Base-by-base conservation (phyloP, 2,329 filamentous ascomycete species). In the Madurella mycetomatis region DNA sequence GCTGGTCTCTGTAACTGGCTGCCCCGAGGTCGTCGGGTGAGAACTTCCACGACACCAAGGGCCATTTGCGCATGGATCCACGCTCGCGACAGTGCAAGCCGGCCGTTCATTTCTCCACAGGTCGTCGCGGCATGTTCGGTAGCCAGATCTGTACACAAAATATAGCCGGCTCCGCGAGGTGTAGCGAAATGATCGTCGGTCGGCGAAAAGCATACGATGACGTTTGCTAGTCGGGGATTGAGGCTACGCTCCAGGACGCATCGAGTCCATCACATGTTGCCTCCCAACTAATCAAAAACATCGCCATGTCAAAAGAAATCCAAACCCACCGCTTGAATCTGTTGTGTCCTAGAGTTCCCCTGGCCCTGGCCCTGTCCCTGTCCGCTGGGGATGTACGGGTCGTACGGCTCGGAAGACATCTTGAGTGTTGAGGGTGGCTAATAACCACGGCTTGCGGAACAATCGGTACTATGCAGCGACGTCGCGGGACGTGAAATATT, bases 341-440 rank as follows among this genome's bases (percentile, higher is more conserved):
- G 87, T 62, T 79, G 75, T 51, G 81, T 78, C 70, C 81, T 73
- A 57, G 72, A 71, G 70, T 73, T 67, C 63, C 66, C 51, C 74
- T 25, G 25, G 25, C 25, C 25, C 25, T 25, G 25, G 25, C 72
- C 72, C 80, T 55, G 57, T 73, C 72, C 72, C 80, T 55, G 57
- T 73, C 84, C 84, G 70, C 82, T 83, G 69, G 90, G 90, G 72
- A 92, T 92, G 76, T 94, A 95, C 60, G 90, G 90, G 75, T 95
- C 90, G 74, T 95, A 95, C 64, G 89, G 89, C 69, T 73, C 74
- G 41, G 54, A 49, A 64, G 80, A 73, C 80, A 83, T 83, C 65
- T 58, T 75, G 66, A 60, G 59, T 57, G 63, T 50, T 54, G 47
- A 41, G 30, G 56, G 50, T 51, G 39, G 25, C 30, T 42, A 47